These are phyloP conservation scores for Tolypocladium amazonense DNA, from an alignment of 2,329 filamentous ascomycete genomes.

Conservation along the genomic window DNA sequence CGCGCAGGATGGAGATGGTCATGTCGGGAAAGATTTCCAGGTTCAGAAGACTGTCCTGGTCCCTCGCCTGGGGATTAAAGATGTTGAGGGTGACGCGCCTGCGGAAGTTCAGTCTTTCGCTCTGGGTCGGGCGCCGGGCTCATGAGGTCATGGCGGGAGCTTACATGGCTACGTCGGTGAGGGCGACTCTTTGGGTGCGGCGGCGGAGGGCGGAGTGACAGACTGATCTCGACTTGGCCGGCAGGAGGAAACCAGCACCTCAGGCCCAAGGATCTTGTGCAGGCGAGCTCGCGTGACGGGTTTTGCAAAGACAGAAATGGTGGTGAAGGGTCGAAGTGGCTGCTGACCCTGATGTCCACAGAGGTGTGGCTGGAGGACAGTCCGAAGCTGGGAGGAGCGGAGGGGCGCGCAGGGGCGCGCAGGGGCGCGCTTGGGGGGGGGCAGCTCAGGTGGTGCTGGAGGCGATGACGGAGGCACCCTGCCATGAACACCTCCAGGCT, in stretches of 20 bases:
- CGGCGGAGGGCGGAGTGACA: not conserved
- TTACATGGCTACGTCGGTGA: not conserved
- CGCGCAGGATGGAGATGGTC: constrained; percentile 76
- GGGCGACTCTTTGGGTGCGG: not conserved
- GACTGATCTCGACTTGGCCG: not conserved
- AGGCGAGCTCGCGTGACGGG: not conserved
- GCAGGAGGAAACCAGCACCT: not conserved
- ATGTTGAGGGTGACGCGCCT: constrained; percentile 87
- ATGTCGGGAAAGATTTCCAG: constrained; percentile 76
- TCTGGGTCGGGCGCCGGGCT: not conserved
- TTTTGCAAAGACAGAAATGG: not conserved
- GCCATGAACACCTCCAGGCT: not conserved
- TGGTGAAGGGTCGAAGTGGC: not conserved
- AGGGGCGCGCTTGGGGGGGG: too few species aligned
- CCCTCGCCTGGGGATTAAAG: constrained; percentile 57
- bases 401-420: too few species aligned
- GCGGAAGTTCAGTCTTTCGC: not conserved
- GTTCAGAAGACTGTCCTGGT: constrained; percentile 65
- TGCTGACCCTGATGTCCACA: not conserved
- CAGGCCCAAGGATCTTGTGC: not conserved
- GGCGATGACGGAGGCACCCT: not conserved
- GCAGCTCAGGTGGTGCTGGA: too few species aligned
- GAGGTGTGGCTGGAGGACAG: not conserved
- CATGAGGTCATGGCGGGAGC: not conserved
- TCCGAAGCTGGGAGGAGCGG: not conserved